Conservation (phyloP, 2,329 filamentous ascomycete species). For the Epichloe sp. region DNA sequence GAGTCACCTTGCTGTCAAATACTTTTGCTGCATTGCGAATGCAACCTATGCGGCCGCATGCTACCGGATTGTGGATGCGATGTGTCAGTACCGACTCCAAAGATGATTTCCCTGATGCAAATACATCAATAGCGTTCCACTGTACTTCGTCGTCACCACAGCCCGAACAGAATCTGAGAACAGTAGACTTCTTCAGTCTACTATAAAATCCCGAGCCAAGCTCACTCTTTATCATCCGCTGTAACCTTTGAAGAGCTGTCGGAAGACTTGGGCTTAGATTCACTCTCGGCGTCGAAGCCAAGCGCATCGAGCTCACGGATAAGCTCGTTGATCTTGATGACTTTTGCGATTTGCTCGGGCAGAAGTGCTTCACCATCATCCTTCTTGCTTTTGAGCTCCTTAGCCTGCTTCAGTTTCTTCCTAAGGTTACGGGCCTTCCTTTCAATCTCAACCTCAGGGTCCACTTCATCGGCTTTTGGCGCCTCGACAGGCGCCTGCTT, state of each 20-base stretch:
- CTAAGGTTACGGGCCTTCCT: conserved; percentile 86
- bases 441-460: conserved; percentile 67
- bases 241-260: conserved; percentile 1
- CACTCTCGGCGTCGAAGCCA: conserved; percentile 70
- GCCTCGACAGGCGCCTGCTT: conserved; percentile 10
- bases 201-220: neutral
- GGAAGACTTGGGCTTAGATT: conserved; percentile 27
- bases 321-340: conserved; percentile 92
- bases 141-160: neutral
- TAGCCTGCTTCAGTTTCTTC: conserved; percentile 92
- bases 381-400: conserved; percentile 82
- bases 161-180: neutral
- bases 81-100: too few relatives aligned
- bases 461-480: conserved; percentile 31
- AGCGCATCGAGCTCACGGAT: conserved; percentile 75
- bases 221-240: neutral
- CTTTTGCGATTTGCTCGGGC: conserved; percentile 92
- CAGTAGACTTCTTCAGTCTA: neutral
- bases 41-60: neutral
- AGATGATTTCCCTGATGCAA: neutral
- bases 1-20: neutral
- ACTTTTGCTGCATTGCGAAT: neutral
- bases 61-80: neutral
- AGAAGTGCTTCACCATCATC: conserved; percentile 71
- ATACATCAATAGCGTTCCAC: neutral